phyloP scores from a whole-genome alignment of 1,284 basidiomycete species.

The Ganoderma multipileum region DNA sequence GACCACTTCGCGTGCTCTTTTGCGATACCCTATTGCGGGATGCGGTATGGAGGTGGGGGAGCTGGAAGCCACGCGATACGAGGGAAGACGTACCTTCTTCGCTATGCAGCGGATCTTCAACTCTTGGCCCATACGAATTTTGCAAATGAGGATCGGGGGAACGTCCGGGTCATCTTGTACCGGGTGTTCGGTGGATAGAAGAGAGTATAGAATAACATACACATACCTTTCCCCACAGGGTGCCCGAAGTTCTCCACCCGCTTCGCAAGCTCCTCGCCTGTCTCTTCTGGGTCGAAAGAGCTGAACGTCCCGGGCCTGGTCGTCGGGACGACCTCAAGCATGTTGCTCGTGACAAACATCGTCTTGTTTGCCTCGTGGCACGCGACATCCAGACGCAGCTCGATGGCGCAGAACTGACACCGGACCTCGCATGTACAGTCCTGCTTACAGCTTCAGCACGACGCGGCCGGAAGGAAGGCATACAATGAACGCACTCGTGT shows the following conservation, averaged over 20 bases:
- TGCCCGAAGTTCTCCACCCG: constrained; percentile 82
- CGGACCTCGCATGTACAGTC: constrained; percentile 86
- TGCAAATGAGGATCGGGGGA: constrained; percentile 86
- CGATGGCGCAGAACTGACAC: constrained; percentile 85
- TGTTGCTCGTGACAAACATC: constrained; percentile 84
- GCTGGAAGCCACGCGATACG: not conserved
- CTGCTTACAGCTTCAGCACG: constrained; percentile 47
- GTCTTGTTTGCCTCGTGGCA: constrained; percentile 71
- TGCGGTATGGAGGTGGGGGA: not conserved
- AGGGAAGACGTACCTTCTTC: constrained; percentile 75
- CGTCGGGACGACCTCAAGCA: constrained; percentile 66
- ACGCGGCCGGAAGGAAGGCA: not conserved
- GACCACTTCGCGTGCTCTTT: constrained; percentile 99
- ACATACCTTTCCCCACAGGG: constrained; percentile 85
- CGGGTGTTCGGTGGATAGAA: not conserved
- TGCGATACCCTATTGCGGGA: constrained; percentile 79
- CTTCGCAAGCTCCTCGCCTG: constrained; percentile 76
- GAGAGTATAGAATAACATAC: not conserved
- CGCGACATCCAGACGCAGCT: constrained; percentile 73
- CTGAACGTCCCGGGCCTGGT: constrained; percentile 18
- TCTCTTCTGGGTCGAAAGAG: constrained; percentile 50
- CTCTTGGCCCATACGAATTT: constrained; percentile 95
- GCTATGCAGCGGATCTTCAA: constrained; percentile 89
- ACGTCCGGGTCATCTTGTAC: constrained; percentile 62
- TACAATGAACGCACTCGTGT: constrained; percentile 74